Evolutionary conservation across 805 yeast genomes (phyloP), one percentile per base, ranked within the genome.

Genomic region (Wickerhamiella spandovensis): DNA sequence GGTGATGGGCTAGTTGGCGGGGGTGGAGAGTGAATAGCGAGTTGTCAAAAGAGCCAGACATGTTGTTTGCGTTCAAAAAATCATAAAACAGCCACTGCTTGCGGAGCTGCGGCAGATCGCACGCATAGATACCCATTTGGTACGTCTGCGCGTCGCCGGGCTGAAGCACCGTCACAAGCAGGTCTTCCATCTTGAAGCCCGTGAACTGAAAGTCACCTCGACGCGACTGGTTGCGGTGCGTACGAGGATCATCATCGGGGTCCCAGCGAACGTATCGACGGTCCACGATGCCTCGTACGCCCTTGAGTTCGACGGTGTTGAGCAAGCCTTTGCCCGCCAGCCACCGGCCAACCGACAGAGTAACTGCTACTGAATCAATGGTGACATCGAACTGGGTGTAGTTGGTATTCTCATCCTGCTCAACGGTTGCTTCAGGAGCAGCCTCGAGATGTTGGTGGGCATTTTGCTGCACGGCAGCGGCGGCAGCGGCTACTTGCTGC

Each of bases 171-270:
- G 90, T 84, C 54, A 92, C 81, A 49, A 90, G 67, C 2, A 85
- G 82, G 65, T 92, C 98, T 57, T 84, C 86, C 78, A 90, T 75
- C 51, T 75, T 77, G 63, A 87, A 84, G 51, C 78, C 77, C 48
- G 84, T 89, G 60, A 90, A 78, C 64, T 92, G 96, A 71, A 94
- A 90, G 67, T 92, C 98, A 7, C 97, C 97, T 0, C 89, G 88
- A 50, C 72, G 73, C 53, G 81, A 76, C 42, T 79, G 64, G 61
- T 86, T 83, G 39, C 60, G 78, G 66, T 86, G 87, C 60, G 83
- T 79, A 24, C 86, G 75, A 1, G 97, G 89, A 58, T 82, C 89
- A 61, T 85, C 95, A 45, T 81, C 76, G 3, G 82, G 81, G 51
- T 77, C 78, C 95, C 95, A 88, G 49, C 67, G 68, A 18, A 92